These are phyloP conservation scores for Beauveria australis DNA, from an alignment of 2,329 filamentous ascomycete genomes.

Conservation along the genomic window DNA sequence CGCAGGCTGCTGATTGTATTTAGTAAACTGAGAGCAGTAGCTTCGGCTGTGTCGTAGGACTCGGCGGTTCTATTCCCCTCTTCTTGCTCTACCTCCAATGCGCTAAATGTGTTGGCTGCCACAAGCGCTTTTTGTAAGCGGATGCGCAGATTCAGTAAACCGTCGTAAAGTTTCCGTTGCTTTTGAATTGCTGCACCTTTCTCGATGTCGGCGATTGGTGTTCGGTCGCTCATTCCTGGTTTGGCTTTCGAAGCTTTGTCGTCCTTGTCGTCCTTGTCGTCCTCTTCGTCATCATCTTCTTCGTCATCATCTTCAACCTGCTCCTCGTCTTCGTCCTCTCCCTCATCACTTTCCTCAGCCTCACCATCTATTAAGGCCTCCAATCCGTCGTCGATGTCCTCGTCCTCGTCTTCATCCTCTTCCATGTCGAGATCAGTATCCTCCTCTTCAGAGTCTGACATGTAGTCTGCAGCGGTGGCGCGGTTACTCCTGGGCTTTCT, in stretches of 20 bases:
- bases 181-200: conserved; percentile 82
- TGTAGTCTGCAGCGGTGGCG: conserved; percentile 49
- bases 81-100: conserved; percentile 27
- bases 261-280: conserved; percentile 29
- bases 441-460: conserved; percentile 38
- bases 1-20: conserved; percentile 69
- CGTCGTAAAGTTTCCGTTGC: conserved; percentile 80
- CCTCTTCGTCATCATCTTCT: conserved; percentile 28
- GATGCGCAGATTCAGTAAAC: conserved; percentile 82
- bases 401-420: conserved; percentile 24
- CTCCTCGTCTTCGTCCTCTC: conserved; percentile 15
- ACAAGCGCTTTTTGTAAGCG: conserved; percentile 86
- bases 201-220: conserved; percentile 51
- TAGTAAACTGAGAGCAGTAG: conserved; percentile 77
- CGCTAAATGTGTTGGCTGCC: conserved; percentile 65
- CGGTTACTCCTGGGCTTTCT: conserved; percentile 29
- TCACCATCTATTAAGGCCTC: conserved; percentile 26
- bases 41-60: conserved; percentile 69
- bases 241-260: conserved; percentile 24
- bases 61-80: conserved; percentile 31
- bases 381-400: conserved; percentile 30
- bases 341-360: conserved; percentile 22
- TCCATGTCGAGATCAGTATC: conserved; percentile 31
- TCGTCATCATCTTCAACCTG: conserved; percentile 28
- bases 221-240: conserved; percentile 22